These are phyloP conservation scores for Elymus sibiricus DNA, from an alignment of 176 grass and related monocot species.

Conservation along the genomic window DNA sequence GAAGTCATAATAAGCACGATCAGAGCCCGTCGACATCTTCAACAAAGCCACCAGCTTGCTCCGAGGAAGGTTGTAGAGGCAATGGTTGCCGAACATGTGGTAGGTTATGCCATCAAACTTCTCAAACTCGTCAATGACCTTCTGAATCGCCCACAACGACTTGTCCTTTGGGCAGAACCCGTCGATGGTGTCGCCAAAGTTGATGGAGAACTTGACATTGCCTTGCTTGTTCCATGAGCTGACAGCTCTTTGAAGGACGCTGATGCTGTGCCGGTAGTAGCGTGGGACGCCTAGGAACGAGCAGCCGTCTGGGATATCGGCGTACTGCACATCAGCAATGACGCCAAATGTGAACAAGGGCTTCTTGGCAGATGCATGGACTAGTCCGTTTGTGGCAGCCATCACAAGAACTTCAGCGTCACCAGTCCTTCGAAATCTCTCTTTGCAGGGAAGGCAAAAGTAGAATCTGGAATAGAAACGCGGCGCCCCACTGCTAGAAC, in stretches of 20 bases:
- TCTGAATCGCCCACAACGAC: slow-evolving; percentile 47
- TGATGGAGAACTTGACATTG: slow-evolving; percentile 62
- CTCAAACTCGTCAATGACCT: slow-evolving; percentile 72
- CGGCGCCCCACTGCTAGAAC: neutral
- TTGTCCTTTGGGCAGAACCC: slow-evolving; percentile 81
- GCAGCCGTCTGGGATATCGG: slow-evolving; percentile 76
- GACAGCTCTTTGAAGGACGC: slow-evolving; percentile 78
- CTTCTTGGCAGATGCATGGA: slow-evolving; percentile 13
- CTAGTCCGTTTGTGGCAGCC: slow-evolving; percentile 27
- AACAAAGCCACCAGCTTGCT: slow-evolving; percentile 58
- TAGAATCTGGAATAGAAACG: neutral
- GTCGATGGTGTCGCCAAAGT: slow-evolving; percentile 84
- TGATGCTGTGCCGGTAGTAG: slow-evolving; percentile 89
- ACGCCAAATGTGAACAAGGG: slow-evolving; percentile 80
- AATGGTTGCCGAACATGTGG: slow-evolving; percentile 97
- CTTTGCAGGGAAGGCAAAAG: neutral
- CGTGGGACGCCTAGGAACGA: slow-evolving; percentile 74
- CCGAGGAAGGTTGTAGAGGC: slow-evolving; percentile 92
- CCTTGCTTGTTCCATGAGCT: slow-evolving; percentile 56
- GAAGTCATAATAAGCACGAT: slow-evolving; percentile 77
- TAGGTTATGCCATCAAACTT: slow-evolving; percentile 70
- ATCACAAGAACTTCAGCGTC: neutral
- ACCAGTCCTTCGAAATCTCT: neutral
- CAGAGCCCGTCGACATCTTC: slow-evolving; percentile 57
- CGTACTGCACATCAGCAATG: slow-evolving; percentile 91